Base-by-base conservation (phyloP, 1,284 basidiomycete species). In the Malassezia dermatis region DNA sequence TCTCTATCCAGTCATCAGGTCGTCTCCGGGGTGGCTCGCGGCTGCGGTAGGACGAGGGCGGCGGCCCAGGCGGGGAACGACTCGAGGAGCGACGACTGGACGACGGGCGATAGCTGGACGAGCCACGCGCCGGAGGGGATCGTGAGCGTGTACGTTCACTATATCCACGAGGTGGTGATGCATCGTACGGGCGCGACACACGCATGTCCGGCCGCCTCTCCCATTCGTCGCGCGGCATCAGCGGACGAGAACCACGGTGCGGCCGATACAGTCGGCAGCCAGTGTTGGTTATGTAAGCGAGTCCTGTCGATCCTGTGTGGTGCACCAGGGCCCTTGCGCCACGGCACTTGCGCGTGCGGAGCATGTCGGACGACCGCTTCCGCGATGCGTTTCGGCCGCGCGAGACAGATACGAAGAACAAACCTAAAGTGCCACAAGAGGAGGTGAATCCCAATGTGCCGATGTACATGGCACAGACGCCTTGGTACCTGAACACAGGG, bases 401-500 rank as follows among this genome's bases (percentile, higher is more conserved):
- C 23, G 46, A 48, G 27, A 17, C 46, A n/a, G 46, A 48, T 48
- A 19, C 32, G 17, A 32, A 19, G 24, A 31, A 23, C 8, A 48
- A 48, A 21, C 28, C 44, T 7, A 48, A 37, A n/a, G 19, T 34
- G 8, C 32, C 34, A 12, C 21, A 24, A 15, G 31, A 44, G 12
- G 48, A 56, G 17, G 26, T 98, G 78, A 99, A 98, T 74, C 94
- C 94, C 31, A 93, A 98, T 77, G 95, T 98, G 76, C 93, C 93
- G 75, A 46, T 61, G 47, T 78, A 76, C 63, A 78, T 78, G 76
- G 68, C 75, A 6, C 89, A 95, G 77, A 93, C 89, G 15, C 94
- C 94, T 62, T 99, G 94, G 94, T 99, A 96, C 76, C 82, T 95
- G 67, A 87, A 91, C 76, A 88, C 87, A 43, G 46, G 46, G 32